phyloP scores from a whole-genome alignment of 345 rosid genomes.

The Salix suchowensis region DNA sequence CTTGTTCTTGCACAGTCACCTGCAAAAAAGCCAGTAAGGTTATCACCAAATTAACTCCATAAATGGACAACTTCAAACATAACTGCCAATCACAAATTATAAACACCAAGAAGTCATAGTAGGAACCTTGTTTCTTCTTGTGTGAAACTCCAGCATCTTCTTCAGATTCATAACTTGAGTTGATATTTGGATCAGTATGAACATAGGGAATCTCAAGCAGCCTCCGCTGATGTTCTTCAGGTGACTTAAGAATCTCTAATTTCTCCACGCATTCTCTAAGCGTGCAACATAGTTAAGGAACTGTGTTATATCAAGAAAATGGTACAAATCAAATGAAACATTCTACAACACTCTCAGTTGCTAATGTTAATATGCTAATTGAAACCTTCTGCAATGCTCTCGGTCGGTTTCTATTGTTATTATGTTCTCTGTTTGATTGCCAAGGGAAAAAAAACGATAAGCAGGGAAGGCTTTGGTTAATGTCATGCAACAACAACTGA shows the following conservation, averaged over 20 bases:
- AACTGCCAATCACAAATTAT: slow-evolving; percentile 6
- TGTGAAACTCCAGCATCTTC: slow-evolving; percentile 38
- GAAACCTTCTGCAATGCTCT: no score
- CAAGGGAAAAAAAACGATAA: no score
- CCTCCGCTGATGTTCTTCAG: slow-evolving; percentile 64
- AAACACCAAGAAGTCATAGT: background rate
- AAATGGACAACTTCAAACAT: slow-evolving; percentile 2
- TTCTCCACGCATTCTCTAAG: slow-evolving; percentile 77
- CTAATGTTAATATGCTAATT: no score
- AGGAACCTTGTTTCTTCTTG: slow-evolving; percentile 49
- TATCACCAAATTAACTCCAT: slow-evolving; percentile 4
- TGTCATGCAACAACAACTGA: no score
- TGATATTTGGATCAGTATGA: slow-evolving; percentile 58
- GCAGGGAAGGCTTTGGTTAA: no score
- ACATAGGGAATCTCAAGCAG: slow-evolving; percentile 58
- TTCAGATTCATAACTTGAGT: slow-evolving; percentile 42
- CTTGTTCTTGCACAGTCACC: slow-evolving; percentile 29
- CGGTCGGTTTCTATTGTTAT: no score
- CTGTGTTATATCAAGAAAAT: background rate
- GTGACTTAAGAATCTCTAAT: slow-evolving; percentile 66
- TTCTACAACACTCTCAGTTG: no score
- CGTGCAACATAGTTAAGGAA: slow-evolving; percentile 71
- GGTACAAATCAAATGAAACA: background rate
- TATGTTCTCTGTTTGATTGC: no score
- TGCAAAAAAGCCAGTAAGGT: slow-evolving; percentile 26